These are phyloP conservation scores for Penicillium verhagenii DNA, from an alignment of 495 filamentous ascomycete genomes.

Conservation along the genomic window DNA sequence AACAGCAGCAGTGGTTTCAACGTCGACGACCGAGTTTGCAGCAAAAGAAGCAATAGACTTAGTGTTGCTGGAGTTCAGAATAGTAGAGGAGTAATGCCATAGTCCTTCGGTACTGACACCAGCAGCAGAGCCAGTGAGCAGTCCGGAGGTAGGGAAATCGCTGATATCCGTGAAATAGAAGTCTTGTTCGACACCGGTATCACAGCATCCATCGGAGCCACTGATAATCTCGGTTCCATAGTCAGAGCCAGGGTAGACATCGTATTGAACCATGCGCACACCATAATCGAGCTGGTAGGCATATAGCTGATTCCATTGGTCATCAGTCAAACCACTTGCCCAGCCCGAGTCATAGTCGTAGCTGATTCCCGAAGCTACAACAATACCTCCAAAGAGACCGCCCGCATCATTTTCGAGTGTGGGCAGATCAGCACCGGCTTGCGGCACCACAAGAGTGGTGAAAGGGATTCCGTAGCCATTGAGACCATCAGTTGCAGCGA, in stretches of 20 bases:
- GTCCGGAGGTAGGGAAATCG: conserved; percentile 50
- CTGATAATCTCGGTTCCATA: conserved; percentile 41
- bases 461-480: conserved; percentile 63
- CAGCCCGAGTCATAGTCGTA: conserved; percentile 52
- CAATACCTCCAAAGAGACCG: conserved; percentile 59
- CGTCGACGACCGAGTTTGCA: conserved; percentile 23
- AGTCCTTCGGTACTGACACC: conserved; percentile 54
- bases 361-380: conserved; percentile 55
- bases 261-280: conserved; percentile 61
- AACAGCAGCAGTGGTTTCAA: conserved; percentile 51
- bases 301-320: conserved; percentile 57
- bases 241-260: conserved; percentile 53
- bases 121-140: conserved; percentile 45
- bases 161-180: conserved; percentile 48
- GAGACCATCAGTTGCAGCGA: conserved; percentile 50
- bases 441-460: conserved; percentile 52
- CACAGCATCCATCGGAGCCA: conserved; percentile 43
- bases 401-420: conserved; percentile 43
- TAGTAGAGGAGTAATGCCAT: conserved; percentile 57
- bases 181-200: conserved; percentile 49
- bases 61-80: conserved; percentile 53
- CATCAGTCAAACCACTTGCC: conserved; percentile 53
- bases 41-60: conserved; percentile 54
- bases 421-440: conserved; percentile 50
- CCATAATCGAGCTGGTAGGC: conserved; percentile 57